Evolutionary conservation across 192 early-diverging fungal genomes (phyloP).

Genomic region (Backusella australiensis): DNA sequence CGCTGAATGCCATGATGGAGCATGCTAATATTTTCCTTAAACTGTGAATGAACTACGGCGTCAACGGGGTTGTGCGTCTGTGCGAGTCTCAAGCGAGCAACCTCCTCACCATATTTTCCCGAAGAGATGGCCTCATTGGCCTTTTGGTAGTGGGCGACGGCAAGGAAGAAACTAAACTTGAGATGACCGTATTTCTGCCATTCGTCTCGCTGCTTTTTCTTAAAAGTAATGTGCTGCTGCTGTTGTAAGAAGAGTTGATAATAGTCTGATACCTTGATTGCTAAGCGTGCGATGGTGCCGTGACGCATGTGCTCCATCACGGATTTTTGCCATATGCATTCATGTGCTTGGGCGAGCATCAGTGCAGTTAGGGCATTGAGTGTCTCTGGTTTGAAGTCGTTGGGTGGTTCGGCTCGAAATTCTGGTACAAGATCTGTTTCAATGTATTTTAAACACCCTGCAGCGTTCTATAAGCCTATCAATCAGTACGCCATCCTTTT

Average conservation of each 20-base stretch:
- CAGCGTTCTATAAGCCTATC: conserved; percentile 56
- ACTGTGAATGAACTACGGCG: conserved; percentile 11
- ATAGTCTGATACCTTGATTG: conserved; percentile 67
- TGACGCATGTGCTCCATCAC: conserved; percentile 80
- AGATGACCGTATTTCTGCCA: conserved; percentile 72
- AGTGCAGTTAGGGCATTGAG: conserved; percentile 62
- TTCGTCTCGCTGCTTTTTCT: conserved; percentile 42
- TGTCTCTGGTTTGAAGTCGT: conserved; percentile 63
- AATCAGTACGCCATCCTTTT: background rate
- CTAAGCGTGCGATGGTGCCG: conserved; percentile 72
- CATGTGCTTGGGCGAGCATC: conserved; percentile 94
- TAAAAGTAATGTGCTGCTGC: background rate
- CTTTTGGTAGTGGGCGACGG: conserved; percentile 77
- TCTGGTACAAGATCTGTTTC: conserved; percentile 57
- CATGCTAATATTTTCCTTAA: conserved; percentile 13
- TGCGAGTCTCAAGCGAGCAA: conserved; percentile 67
- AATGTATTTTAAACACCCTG: conserved; percentile 74
- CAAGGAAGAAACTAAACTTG: conserved; percentile 70
- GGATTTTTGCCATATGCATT: conserved; percentile 88
- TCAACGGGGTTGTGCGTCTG: conserved; percentile 28
- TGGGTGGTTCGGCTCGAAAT: conserved; percentile 56
- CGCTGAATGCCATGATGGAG: conserved; percentile 22
- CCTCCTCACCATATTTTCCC: conserved; percentile 81
- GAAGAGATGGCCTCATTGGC: conserved; percentile 66
- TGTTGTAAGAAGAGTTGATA: conserved; percentile 59